These are phyloP conservation scores for Geotrichum phurueaensis DNA, from an alignment of 1,139 yeast species.

Conservation along the genomic window DNA sequence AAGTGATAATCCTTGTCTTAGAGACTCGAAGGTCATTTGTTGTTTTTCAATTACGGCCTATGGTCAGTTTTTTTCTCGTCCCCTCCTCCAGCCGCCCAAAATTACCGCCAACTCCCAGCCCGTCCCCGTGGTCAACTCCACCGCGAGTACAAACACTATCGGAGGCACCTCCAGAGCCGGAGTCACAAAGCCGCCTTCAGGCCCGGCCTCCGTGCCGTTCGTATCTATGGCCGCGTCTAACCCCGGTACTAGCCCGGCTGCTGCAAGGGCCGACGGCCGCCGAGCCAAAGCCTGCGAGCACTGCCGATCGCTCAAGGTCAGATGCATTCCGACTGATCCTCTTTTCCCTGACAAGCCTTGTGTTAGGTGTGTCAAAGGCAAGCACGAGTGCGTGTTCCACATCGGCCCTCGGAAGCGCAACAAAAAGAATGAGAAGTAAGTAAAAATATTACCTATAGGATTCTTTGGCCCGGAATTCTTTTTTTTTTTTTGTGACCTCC, in stretches of 20 bases:
- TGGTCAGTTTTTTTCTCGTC: not conserved
- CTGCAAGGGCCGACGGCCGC: conserved; percentile 21
- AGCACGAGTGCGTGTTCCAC: conserved; percentile 62
- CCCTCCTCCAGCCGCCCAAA: not conserved
- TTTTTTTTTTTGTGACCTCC: not conserved
- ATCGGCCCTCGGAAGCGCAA: conserved; percentile 54
- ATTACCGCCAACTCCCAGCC: not conserved
- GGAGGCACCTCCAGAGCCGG: not conserved
- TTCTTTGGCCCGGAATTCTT: not conserved
- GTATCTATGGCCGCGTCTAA: not conserved
- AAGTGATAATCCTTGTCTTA: not conserved
- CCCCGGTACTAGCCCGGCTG: not conserved
- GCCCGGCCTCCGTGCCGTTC: not conserved
- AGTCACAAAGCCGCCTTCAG: not conserved
- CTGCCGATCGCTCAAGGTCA: conserved; percentile 74
- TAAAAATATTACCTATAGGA: not conserved
- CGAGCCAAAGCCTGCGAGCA: conserved; percentile 65
- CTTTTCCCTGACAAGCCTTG: conserved; percentile 59
- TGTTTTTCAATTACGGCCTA: not conserved
- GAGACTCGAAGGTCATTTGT: not conserved
- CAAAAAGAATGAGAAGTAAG: conserved; percentile 31
- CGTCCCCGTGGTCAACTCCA: not conserved
- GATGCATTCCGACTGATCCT: conserved; percentile 71
- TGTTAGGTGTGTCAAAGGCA: conserved; percentile 60
- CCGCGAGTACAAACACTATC: not conserved